These are phyloP conservation scores for Pleurotus citrinopileatus DNA, from an alignment of 768 basidiomycete genomes.

Conservation along the genomic window DNA sequence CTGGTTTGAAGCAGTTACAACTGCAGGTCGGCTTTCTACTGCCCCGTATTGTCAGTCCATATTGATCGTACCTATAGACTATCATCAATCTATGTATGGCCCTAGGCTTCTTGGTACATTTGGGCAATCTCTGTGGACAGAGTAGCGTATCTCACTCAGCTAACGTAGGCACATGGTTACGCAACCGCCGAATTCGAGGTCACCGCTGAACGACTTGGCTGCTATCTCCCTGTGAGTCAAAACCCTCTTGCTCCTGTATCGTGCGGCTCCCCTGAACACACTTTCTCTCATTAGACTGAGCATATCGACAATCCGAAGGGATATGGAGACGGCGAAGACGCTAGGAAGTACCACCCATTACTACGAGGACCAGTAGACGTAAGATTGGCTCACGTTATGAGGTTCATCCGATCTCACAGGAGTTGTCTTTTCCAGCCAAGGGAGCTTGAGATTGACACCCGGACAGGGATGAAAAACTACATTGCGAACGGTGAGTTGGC, in stretches of 20 bases:
- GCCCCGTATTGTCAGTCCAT: not conserved
- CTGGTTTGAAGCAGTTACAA: conserved; percentile 69
- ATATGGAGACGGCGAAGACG: conserved; percentile 82
- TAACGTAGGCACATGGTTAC: conserved; percentile 68
- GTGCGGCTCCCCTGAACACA: not conserved
- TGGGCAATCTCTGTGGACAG: not conserved
- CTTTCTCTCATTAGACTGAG: conserved; percentile 47
- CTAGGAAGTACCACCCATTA: conserved; percentile 70
- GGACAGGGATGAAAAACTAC: conserved; percentile 94
- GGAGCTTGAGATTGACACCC: conserved; percentile 82
- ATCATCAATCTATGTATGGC: conserved; percentile 89
- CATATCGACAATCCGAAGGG: conserved; percentile 95
- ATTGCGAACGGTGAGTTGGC: conserved; percentile 68
- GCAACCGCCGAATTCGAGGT: conserved; percentile 87
- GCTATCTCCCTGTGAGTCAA: conserved; percentile 71
- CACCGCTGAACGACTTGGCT: conserved; percentile 75
- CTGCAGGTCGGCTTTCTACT: conserved; percentile 47
- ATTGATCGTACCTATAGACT: conserved; percentile 42
- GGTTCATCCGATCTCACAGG: not conserved
- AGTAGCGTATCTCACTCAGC: not conserved
- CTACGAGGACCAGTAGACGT: conserved; percentile 84
- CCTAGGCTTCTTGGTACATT: conserved; percentile 79
- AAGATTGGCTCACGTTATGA: not conserved
- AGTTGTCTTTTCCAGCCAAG: conserved; percentile 43
- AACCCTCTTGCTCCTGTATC: not conserved